Percentiles rank a stretch among this genome's conserved stretches.
Evolutionary conservation across 306 rosid genomes (phyloP).

Genomic region (Alnus rubra): DNA sequence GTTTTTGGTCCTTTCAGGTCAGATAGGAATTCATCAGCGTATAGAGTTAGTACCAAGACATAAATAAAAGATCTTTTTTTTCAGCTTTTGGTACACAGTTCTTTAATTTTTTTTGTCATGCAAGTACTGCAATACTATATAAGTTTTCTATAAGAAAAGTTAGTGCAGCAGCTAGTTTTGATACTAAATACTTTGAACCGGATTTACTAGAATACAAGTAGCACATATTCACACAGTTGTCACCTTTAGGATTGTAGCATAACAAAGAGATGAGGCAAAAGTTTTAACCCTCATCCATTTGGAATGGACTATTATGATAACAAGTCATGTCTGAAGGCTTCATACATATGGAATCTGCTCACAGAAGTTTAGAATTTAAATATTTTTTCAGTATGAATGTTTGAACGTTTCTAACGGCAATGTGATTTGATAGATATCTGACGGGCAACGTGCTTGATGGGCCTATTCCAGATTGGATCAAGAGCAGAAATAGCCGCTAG

Average conservation of each 20-base stretch:
- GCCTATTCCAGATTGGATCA: slow-evolving; percentile 35
- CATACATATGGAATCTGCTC: neutral
- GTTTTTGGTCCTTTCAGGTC: no score
- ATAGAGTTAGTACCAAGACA: no score
- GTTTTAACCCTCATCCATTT: neutral
- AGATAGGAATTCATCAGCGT: no score
- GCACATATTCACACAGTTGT: neutral
- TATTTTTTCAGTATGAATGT: neutral
- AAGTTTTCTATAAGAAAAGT: neutral
- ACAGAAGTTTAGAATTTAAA: neutral
- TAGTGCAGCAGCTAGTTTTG: neutral
- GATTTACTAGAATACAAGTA: neutral
- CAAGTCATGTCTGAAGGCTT: neutral
- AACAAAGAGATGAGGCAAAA: neutral
- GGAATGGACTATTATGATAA: neutral
- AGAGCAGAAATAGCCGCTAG: slow-evolving; percentile 18
- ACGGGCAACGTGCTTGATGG: slow-evolving; percentile 32
- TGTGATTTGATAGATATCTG: slow-evolving; percentile 23
- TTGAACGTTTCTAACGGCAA: neutral
- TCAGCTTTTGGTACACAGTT: neutral
- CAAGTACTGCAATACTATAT: neutral
- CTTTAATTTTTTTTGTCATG: no score
- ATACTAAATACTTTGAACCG: neutral
- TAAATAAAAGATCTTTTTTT: no score
- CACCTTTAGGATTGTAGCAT: neutral